Conservation (phyloP, 2,329 filamentous ascomycete species). For the Cladosporium austrohemisphaericum region DNA sequence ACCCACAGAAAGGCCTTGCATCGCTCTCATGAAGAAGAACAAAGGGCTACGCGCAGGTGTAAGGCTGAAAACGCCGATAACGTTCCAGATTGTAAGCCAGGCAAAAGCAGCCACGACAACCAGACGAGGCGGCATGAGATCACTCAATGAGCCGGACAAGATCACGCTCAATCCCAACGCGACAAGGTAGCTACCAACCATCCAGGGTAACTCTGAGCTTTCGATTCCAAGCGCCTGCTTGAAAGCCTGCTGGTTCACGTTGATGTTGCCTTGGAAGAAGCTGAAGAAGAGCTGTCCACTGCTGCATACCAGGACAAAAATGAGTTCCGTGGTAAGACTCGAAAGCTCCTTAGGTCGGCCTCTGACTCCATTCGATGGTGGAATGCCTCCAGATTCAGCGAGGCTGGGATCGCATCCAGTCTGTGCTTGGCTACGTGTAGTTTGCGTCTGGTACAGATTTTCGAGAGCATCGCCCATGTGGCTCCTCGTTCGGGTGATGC, state of each 20-base stretch:
- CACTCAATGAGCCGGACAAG: slow-evolving; percentile 36
- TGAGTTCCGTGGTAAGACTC: slow-evolving; percentile 39
- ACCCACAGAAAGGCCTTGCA: slow-evolving; percentile 37
- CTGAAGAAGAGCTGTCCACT: slow-evolving; percentile 43
- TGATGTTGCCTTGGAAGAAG: slow-evolving; percentile 41
- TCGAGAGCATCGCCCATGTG: slow-evolving; percentile 15
- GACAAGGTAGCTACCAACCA: slow-evolving; percentile 40
- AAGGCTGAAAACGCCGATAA: slow-evolving; percentile 36
- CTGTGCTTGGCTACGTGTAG: slow-evolving; percentile 1
- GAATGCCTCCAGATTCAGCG: not conserved
- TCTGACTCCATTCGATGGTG: not conserved
- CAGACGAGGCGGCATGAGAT: slow-evolving; percentile 39
- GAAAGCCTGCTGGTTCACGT: slow-evolving; percentile 38
- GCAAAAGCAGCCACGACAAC: slow-evolving; percentile 43
- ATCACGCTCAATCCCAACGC: slow-evolving; percentile 44
- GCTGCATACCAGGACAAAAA: slow-evolving; percentile 42
- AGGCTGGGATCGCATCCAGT: not conserved
- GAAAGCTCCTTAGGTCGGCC: slow-evolving; percentile 36
- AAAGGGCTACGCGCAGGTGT: slow-evolving; percentile 34
- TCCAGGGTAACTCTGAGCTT: slow-evolving; percentile 41
- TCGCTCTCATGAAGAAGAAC: slow-evolving; percentile 38
- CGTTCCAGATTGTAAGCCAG: slow-evolving; percentile 43
- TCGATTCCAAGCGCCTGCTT: slow-evolving; percentile 38
- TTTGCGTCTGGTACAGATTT: slow-evolving; percentile 10
- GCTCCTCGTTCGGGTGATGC: slow-evolving; percentile 7